Base-by-base conservation (phyloP, 768 basidiomycete species). In the Suillus fuscotomentosus region DNA sequence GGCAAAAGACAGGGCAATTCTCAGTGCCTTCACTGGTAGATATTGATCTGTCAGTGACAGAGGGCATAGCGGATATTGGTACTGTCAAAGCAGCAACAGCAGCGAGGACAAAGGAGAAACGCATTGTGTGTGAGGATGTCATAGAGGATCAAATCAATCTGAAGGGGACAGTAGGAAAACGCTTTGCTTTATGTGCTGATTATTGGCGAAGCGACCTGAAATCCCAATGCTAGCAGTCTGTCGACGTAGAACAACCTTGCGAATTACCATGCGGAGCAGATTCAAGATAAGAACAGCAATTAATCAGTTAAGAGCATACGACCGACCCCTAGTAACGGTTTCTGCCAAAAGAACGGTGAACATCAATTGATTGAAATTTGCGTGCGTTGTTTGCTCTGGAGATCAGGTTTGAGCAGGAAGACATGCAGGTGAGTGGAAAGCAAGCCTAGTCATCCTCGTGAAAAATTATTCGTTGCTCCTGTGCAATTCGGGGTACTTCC, bases 361-460 rank as follows among this genome's bases (percentile, higher is more conserved):
- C 48, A 50, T 50, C 22, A 50, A 24, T 24, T 50, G 24, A 50
- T 50, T 27, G 22, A 50, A 24, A 24, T 48, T 10, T 22, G 22
- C 5, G 22, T 2, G 47, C 22, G 13, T 50, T 24, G 14, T 13
- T 50, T 50, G 48, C 48, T 15, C 22, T 24, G 22, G 14, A 24
- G 6, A 15, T 50, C 22, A 3, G 48, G 22, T 50, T 50, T 38
- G 10, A 38, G 36, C 36, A 38, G 22, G 22, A 57, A 17, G 38
- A 57, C 15, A 41, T n/a, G 20, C 17, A 42, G 53, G 20, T 34
- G 10, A 10, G 15, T 59, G 56, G 24, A 20, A 59, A 59, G 17
- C 42, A 24, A 59, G 41, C 41, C 45, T 68, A 85, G 60, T 84
- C 81, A 61, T 86, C 84, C 64, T 86, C 85, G 65, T 85, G 82